Conservation (phyloP, 441 rosid species). For the Erysimum pusillum region DNA sequence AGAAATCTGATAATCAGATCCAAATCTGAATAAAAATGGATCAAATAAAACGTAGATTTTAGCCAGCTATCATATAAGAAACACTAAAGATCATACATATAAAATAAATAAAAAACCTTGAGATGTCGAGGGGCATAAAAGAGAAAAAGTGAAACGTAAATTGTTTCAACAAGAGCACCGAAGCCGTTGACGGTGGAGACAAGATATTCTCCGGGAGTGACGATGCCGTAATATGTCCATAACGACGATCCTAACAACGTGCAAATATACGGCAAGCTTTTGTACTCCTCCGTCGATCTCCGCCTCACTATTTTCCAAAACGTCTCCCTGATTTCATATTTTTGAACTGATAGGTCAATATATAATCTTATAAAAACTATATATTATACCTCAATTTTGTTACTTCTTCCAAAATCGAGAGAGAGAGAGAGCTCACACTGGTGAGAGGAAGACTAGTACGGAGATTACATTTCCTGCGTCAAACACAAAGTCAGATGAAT, state of each 20-base stretch:
- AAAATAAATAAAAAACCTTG: slow-evolving; percentile 51
- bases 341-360: background rate
- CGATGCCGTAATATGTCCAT: slow-evolving; percentile 86
- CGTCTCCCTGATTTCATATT: slow-evolving; percentile 53
- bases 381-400: background rate
- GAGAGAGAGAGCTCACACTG: slow-evolving; percentile 57
- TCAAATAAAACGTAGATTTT: slow-evolving; percentile 2
- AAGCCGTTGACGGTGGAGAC: slow-evolving; percentile 83
- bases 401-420: background rate
- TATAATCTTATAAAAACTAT: background rate
- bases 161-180: slow-evolving; percentile 64
- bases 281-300: slow-evolving; percentile 78
- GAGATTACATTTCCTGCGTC: slow-evolving; percentile 77
- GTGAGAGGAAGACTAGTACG: slow-evolving; percentile 79
- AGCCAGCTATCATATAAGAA: slow-evolving; percentile 40
- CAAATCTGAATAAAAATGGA: slow-evolving; percentile 38
- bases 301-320: slow-evolving; percentile 69
- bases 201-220: slow-evolving; percentile 66
- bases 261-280: slow-evolving; percentile 79
- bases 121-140: slow-evolving; percentile 60
- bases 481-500: background rate
- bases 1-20: slow-evolving; percentile 33
- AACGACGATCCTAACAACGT: slow-evolving; percentile 65
- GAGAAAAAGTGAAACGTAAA: slow-evolving; percentile 66
- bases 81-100: slow-evolving; percentile 23